Evolutionary conservation across 495 filamentous ascomycete species (phyloP), one percentile per base, ranked within the genome.

Genomic region (Rusavskia elegans): DNA sequence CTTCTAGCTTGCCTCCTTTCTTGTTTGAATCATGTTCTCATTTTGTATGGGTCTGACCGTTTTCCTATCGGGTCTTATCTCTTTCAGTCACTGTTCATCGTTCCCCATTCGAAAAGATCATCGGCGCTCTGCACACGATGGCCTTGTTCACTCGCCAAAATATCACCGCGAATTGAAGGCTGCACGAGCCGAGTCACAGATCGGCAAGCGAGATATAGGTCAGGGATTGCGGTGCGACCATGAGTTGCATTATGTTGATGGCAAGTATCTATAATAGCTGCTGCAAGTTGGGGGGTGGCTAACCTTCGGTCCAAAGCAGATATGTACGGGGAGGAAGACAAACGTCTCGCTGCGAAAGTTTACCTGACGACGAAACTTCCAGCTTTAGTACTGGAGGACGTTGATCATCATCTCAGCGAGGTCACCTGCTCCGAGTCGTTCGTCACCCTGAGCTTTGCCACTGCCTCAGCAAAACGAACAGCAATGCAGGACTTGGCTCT

Each of bases 361-460:
- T 30, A 46, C 4, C 30, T 64, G 37, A 42, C 40, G 9, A 61
- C 64, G 21, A 54, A 60, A 38, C 39, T 37, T 16, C 64, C 60
- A 51, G 53, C 61, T 8, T 45, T 66, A 20, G 29, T 53, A 19
- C 44, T 66, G 2, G 64, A 66, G 45, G 59, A 60, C 29, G 30
- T 64, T 21, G 62, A 66, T n/a, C 19, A 55, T 16, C 48, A 58
- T 23, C 25, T 64, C 16, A 50, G 60, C 29, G 48, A 41, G 14
- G 50, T 66, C 21, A 51, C 39, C 7, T 66, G 62, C 42, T 53
- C 48, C 19, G 35, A 45, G 0, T 49, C 56, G 0, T 42, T 41
- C n/a, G 54, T 66, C 16, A 42, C 56, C 35, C 50, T 64, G 23
- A 20, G 32, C 32, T 61, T 61, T 21, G 38, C 21, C 5, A 55